A percentile compares a stretch with the other conserved stretches of the same genome.
Conservation (phyloP, 1,139 yeast genomes). For the Pneumocystis oryctolagi region DNA sequence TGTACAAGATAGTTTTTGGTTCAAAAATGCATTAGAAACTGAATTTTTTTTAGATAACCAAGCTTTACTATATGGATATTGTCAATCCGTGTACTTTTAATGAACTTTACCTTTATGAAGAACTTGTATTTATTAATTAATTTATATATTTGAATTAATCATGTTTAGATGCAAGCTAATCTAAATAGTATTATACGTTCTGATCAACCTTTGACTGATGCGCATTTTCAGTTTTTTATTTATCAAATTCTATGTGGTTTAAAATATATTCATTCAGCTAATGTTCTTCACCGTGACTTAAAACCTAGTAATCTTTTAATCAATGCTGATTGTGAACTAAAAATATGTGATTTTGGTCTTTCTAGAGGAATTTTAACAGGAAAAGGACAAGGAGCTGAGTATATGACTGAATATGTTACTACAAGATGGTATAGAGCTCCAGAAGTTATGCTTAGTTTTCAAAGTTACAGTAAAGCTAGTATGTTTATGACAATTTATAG, state of each 20-base stretch:
- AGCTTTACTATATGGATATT: slow-evolving; percentile 84
- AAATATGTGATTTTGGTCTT: slow-evolving; percentile 90
- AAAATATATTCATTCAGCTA: slow-evolving; percentile 89
- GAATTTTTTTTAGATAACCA: slow-evolving; percentile 42
- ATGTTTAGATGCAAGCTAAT: slow-evolving; percentile 77
- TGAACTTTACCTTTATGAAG: slow-evolving; percentile 78
- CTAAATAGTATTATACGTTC: slow-evolving; percentile 93
- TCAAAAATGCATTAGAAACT: neutral
- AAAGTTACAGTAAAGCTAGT: slow-evolving; percentile 81
- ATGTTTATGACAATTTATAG: slow-evolving; percentile 1
- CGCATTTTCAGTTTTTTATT: slow-evolving; percentile 82
- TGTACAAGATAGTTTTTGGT: slow-evolving; percentile 11
- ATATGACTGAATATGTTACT: slow-evolving; percentile 90
- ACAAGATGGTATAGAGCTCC: slow-evolving; percentile 98
- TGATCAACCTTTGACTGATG: slow-evolving; percentile 85
- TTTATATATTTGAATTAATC: neutral
- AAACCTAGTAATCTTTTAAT: slow-evolving; percentile 89
- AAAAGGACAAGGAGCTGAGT: slow-evolving; percentile 77
- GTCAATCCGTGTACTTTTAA: slow-evolving; percentile 74
- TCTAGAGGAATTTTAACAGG: slow-evolving; percentile 88
- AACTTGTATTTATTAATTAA: slow-evolving; percentile 8
- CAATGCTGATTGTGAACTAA: slow-evolving; percentile 89
- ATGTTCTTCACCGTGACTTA: slow-evolving; percentile 83
- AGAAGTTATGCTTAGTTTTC: slow-evolving; percentile 85
- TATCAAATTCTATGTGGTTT: slow-evolving; percentile 88